Conservation (phyloP, 306 rosid species). For the Sicyos edulis region DNA sequence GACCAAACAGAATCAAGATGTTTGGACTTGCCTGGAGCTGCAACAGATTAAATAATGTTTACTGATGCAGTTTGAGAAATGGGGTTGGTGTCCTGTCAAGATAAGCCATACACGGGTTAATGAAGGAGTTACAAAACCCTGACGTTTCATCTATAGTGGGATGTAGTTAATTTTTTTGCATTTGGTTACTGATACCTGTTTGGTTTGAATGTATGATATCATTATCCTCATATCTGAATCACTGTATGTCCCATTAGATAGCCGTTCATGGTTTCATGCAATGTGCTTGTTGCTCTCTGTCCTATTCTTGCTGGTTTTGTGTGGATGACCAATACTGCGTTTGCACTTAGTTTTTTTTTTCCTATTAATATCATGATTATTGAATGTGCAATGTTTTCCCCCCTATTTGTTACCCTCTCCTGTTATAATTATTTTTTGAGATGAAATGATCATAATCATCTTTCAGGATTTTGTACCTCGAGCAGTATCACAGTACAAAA, state of each 20-base stretch:
- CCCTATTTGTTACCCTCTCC: not conserved
- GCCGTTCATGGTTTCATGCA: too few species aligned
- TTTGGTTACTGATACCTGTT: not conserved
- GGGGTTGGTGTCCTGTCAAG: not conserved
- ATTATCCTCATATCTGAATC: too few species aligned
- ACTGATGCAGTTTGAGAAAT: not conserved
- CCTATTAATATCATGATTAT: not conserved
- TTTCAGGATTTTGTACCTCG: slow-evolving; percentile 52
- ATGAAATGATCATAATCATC: not conserved
- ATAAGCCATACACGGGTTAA: not conserved
- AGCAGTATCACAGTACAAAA: slow-evolving; percentile 36
- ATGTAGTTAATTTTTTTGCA: not conserved
- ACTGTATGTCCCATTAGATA: not conserved
- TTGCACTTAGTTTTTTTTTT: not conserved
- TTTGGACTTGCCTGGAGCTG: not conserved
- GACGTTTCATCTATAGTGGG: not conserved
- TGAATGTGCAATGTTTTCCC: not conserved
- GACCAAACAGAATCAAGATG: not conserved
- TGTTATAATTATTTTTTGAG: not conserved
- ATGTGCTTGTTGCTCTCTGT: not conserved
- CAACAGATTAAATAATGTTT: not conserved
- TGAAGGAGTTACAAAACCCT: slow-evolving; percentile 7
- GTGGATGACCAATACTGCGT: not conserved
- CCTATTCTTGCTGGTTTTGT: not conserved
- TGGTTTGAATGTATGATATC: slow-evolving; percentile 1